Percentiles rank a stretch among this genome's conserved stretches.
Evolutionary conservation across 768 basidiomycete genomes (phyloP).

Genomic region (Basidioascus undulatus): DNA sequence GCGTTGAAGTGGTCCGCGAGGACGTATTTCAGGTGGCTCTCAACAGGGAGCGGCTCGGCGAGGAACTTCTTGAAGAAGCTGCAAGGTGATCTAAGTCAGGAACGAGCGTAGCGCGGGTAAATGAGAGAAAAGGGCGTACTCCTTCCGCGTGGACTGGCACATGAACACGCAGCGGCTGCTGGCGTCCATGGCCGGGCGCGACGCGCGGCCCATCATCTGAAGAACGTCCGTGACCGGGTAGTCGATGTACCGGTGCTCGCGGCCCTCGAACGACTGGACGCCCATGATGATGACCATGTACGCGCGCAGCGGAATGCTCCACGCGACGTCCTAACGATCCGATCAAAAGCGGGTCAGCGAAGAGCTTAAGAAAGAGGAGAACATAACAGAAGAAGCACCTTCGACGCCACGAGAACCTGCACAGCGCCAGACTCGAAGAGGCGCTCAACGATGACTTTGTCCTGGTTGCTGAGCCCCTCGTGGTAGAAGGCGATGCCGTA

Average conservation of each 20-base stretch:
- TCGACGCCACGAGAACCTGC: conserved; percentile 79
- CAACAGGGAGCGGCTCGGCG: conserved; percentile 88
- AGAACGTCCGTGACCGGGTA: conserved; percentile 96
- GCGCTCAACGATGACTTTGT: conserved; percentile 78
- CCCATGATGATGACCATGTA: conserved; percentile 99
- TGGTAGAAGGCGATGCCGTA: conserved; percentile 91
- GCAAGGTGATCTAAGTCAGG: not conserved
- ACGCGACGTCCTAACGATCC: conserved; percentile 58
- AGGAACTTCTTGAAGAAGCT: conserved; percentile 99
- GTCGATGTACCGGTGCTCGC: conserved; percentile 92
- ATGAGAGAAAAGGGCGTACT: not conserved
- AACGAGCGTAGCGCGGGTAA: no score
- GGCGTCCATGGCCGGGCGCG: conserved; percentile 66
- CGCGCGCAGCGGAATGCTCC: conserved; percentile 77
- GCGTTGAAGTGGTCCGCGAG: conserved; percentile 95
- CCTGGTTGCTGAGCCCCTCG: conserved; percentile 72
- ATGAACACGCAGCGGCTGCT: conserved; percentile 84
- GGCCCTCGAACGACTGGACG: conserved; percentile 88
- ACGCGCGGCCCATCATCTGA: conserved; percentile 98
- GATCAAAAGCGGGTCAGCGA: not conserved
- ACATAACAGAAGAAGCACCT: conserved; percentile 26
- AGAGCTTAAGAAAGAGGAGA: not conserved
- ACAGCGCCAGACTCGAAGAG: conserved; percentile 85
- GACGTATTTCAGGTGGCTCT: conserved; percentile 71
- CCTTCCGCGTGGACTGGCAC: conserved; percentile 35